Evolutionary conservation across 257 asterid species (phyloP).

Genomic region (Jacaranda mimosifolia): DNA sequence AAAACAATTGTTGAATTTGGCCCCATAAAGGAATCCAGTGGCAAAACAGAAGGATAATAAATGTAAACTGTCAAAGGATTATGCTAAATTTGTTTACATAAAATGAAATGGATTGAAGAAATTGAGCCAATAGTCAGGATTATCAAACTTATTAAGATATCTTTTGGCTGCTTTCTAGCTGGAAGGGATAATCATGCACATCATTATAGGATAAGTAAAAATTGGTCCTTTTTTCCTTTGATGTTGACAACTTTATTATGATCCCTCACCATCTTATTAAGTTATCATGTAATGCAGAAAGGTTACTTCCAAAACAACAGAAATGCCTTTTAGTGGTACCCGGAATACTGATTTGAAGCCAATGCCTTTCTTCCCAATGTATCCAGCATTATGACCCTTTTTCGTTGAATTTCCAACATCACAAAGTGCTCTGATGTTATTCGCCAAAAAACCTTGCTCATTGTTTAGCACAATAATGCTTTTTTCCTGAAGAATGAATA

Average conservation of each 20-base stretch:
- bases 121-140: not conserved
- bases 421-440: conserved; percentile 91
- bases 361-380: conserved; percentile 99
- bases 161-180: not conserved
- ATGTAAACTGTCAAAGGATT: not conserved
- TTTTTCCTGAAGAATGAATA: conserved; percentile 84
- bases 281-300: conserved; percentile 34
- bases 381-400: conserved; percentile 70
- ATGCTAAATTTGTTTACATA: not conserved
- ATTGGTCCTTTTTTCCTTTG: not conserved
- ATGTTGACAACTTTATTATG: not conserved
- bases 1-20: conserved; percentile 22
- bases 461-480: conserved; percentile 83
- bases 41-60: conserved; percentile 16
- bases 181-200: conserved; percentile 21
- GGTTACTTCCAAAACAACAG: conserved; percentile 16
- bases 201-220: not conserved
- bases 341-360: conserved; percentile 99
- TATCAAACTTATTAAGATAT: not conserved
- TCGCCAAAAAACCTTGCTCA: conserved; percentile 83
- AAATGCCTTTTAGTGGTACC: conserved; percentile 57
- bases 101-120: conserved; percentile 6
- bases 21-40: conserved; percentile 1
- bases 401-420: conserved; percentile 98
- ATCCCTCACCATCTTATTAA: conserved; percentile 13